Conservation (phyloP, 768 basidiomycete genomes). For the Auricularia auricula-judae region DNA sequence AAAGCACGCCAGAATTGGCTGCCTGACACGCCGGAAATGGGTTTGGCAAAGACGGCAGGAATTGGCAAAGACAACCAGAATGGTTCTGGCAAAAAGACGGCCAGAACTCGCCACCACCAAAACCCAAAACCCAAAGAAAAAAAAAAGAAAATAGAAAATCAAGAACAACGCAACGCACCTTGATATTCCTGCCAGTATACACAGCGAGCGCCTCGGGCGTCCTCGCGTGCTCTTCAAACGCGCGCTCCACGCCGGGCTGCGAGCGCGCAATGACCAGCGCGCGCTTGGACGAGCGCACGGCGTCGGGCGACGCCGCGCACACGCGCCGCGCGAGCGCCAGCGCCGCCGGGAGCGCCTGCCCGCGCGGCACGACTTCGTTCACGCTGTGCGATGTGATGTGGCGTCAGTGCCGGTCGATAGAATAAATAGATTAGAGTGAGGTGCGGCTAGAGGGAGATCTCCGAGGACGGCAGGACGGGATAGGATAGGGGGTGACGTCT, state of each 20-base stretch:
- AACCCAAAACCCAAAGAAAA: neutral
- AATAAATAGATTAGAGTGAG: neutral
- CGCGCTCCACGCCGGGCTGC: conserved; percentile 39
- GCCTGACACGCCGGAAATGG: too few relatives aligned
- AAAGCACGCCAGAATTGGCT: too few relatives aligned
- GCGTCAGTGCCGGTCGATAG: neutral
- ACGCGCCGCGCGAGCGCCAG: conserved; percentile 51
- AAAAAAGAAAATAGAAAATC: neutral
- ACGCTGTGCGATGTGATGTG: conserved; percentile 34
- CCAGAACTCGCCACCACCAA: neutral
- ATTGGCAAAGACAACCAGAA: too few relatives aligned
- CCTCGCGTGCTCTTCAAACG: conserved; percentile 34
- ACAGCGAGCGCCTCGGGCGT: conserved; percentile 39
- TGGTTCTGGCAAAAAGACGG: too few relatives aligned
- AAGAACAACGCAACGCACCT: conserved; percentile 29
- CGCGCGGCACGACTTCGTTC: conserved; percentile 52
- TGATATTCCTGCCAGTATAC: conserved; percentile 58
- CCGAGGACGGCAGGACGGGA: neutral
- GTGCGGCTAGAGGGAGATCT: conserved; percentile 1
- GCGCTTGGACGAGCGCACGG: conserved; percentile 67
- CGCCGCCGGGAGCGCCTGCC: conserved; percentile 48
- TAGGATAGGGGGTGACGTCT: too few relatives aligned
- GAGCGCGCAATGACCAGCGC: conserved; percentile 46
- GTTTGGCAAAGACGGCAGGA: too few relatives aligned
- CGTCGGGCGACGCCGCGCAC: conserved; percentile 59